These are phyloP conservation scores for Ustilago shanxiensis DNA, from an alignment of 1,284 basidiomycete genomes.

Conservation along the genomic window DNA sequence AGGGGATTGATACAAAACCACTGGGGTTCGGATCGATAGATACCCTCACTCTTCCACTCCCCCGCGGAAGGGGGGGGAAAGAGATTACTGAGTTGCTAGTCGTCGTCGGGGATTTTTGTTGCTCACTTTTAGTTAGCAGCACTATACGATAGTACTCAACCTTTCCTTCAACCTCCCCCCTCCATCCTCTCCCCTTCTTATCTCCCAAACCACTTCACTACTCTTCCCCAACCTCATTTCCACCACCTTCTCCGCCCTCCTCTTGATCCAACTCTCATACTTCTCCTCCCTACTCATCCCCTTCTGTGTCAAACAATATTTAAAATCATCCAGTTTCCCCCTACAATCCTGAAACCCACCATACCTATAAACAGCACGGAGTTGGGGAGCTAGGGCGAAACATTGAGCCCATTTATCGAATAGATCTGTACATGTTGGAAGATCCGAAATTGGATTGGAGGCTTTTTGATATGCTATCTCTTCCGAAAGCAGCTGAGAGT, in stretches of 20 bases:
- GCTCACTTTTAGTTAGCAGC: neutral
- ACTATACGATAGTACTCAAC: no score
- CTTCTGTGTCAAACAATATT: conserved; percentile 91
- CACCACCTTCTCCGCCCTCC: conserved; percentile 93
- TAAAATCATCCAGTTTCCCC: conserved; percentile 89
- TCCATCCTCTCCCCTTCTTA: conserved; percentile 72
- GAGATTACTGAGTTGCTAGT: neutral
- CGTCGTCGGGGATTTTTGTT: neutral
- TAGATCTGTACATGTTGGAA: conserved; percentile 60
- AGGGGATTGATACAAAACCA: no score
- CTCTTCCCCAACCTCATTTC: conserved; percentile 76
- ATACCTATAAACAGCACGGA: conserved; percentile 87
- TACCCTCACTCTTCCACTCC: neutral
- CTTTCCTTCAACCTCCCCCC: no score
- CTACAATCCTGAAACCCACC: conserved; percentile 83
- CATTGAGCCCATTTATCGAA: conserved; percentile 68
- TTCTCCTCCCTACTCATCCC: conserved; percentile 81
- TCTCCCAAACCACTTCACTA: conserved; percentile 94
- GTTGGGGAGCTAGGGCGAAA: conserved; percentile 79
- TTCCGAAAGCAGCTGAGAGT: conserved; percentile 47
- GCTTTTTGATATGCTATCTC: conserved; percentile 62
- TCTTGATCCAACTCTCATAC: conserved; percentile 83
- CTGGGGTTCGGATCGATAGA: no score
- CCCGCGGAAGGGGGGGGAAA: neutral
- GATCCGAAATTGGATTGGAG: conserved; percentile 51